Conservation (phyloP, 2,329 filamentous ascomycete genomes). For the Aschersonia sp. region DNA sequence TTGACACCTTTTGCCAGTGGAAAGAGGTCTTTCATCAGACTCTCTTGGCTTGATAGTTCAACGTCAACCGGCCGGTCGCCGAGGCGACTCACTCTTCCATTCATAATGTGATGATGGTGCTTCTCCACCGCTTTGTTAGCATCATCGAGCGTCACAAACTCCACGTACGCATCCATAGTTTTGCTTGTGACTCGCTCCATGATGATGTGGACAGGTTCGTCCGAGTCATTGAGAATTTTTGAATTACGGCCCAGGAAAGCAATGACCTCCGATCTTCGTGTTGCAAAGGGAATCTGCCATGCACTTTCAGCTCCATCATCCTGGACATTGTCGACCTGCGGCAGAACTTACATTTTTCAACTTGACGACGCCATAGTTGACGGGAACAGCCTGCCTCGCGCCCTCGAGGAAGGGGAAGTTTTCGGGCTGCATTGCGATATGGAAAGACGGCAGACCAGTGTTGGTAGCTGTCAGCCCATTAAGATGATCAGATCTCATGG, state of each 20-base stretch:
- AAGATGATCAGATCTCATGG: slow-evolving; percentile 18
- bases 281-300: slow-evolving; percentile 38
- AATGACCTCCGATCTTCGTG: slow-evolving; percentile 37
- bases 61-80: slow-evolving; percentile 43
- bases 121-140: slow-evolving; percentile 37
- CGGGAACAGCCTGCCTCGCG: slow-evolving; percentile 13
- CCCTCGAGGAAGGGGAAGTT: slow-evolving; percentile 34
- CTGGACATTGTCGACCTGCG: not conserved
- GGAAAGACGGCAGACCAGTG: slow-evolving; percentile 17
- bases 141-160: slow-evolving; percentile 37
- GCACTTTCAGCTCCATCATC: slow-evolving; percentile 1
- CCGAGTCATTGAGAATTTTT: slow-evolving; percentile 34
- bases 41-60: slow-evolving; percentile 38
- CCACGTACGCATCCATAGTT: slow-evolving; percentile 46
- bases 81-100: slow-evolving; percentile 31
- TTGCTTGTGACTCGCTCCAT: slow-evolving; percentile 49
- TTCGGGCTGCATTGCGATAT: slow-evolving; percentile 18
- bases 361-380: slow-evolving; percentile 29
- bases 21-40: slow-evolving; percentile 48
- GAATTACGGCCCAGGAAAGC: slow-evolving; percentile 45
- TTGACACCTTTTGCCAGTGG: slow-evolving; percentile 38
- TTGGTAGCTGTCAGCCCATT: slow-evolving; percentile 19
- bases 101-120: slow-evolving; percentile 22
- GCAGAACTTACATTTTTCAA: slow-evolving; percentile 31
- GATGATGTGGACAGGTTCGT: slow-evolving; percentile 46